These are phyloP conservation scores for Populus hybrid DNA, from an alignment of 441 rosid species.

Conservation along the genomic window DNA sequence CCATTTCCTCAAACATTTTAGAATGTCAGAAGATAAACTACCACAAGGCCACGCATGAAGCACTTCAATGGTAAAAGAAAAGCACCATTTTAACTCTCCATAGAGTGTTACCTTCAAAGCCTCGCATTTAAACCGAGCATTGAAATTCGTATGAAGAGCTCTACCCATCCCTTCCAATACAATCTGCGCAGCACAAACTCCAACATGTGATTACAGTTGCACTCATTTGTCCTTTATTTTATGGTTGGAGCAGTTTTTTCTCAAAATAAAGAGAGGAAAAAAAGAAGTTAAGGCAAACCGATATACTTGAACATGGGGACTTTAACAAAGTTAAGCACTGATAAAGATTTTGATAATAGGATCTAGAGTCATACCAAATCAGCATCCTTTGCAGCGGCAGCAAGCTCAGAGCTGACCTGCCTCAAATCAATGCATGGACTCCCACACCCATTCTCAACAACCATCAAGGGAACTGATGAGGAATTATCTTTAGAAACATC, in stretches of 20 bases:
- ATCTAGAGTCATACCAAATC: constrained; percentile 65
- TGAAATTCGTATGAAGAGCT: constrained; percentile 89
- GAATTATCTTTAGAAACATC: too few relatives aligned
- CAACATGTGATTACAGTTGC: constrained; percentile 15
- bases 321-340: neutral
- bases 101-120: constrained; percentile 66
- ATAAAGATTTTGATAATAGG: constrained; percentile 5
- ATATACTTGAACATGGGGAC: neutral
- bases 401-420: constrained; percentile 99
- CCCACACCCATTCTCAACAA: constrained; percentile 90
- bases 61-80: neutral
- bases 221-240: neutral
- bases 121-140: constrained; percentile 80
- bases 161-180: constrained; percentile 99
- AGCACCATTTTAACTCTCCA: neutral
- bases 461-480: too few relatives aligned
- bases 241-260: neutral
- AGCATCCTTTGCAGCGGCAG: constrained; percentile 91
- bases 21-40: neutral
- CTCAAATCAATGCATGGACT: constrained; percentile 97
- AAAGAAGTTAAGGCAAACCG: neutral
- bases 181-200: constrained; percentile 46
- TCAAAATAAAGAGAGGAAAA: neutral
- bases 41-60: neutral
- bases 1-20: neutral